Conservation (phyloP, 2,329 filamentous ascomycete species). For the Aspergillus quadrilineatus region DNA sequence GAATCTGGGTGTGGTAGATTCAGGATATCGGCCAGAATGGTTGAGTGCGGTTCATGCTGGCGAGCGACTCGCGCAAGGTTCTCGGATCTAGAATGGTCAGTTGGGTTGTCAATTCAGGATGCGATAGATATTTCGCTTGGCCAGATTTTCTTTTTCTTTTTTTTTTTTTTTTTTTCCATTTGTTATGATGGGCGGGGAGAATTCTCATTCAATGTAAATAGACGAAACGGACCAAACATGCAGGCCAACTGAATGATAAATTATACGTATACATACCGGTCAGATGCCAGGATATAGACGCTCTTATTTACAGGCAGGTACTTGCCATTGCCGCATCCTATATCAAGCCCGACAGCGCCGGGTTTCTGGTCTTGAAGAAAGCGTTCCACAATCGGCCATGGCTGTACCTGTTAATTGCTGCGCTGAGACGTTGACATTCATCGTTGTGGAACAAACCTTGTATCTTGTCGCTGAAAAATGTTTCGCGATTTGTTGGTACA, state of each 20-base stretch:
- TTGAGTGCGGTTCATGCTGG: conserved; percentile 61
- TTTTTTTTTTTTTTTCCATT: neutral
- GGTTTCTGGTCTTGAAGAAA: conserved; percentile 67
- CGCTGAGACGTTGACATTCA: neutral
- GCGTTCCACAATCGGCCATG: conserved; percentile 85
- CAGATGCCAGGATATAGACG: conserved; percentile 79
- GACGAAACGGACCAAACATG: conserved; percentile 36
- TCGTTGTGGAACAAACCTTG: conserved; percentile 50
- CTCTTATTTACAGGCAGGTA: conserved; percentile 77
- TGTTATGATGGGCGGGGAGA: conserved; percentile 14
- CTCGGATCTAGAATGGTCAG: conserved; percentile 49
- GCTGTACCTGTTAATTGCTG: conserved; percentile 45
- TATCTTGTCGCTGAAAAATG: conserved; percentile 57
- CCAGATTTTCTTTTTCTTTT: too few relatives aligned
- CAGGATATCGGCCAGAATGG: conserved; percentile 78
- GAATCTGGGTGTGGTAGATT: conserved; percentile 70
- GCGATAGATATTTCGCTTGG: neutral
- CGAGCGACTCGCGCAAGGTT: conserved; percentile 60
- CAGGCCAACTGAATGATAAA: conserved; percentile 29
- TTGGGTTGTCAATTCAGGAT: neutral
- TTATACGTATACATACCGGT: conserved; percentile 60
- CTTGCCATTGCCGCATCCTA: conserved; percentile 97
- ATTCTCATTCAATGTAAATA: conserved; percentile 15
- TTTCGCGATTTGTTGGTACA: conserved; percentile 66
- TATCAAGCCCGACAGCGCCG: conserved; percentile 80